Percentiles rank a stretch among this genome's conserved stretches.
Evolutionary conservation across 2,329 filamentous ascomycete genomes (phyloP).

Genomic region (Verticillium nubilum): DNA sequence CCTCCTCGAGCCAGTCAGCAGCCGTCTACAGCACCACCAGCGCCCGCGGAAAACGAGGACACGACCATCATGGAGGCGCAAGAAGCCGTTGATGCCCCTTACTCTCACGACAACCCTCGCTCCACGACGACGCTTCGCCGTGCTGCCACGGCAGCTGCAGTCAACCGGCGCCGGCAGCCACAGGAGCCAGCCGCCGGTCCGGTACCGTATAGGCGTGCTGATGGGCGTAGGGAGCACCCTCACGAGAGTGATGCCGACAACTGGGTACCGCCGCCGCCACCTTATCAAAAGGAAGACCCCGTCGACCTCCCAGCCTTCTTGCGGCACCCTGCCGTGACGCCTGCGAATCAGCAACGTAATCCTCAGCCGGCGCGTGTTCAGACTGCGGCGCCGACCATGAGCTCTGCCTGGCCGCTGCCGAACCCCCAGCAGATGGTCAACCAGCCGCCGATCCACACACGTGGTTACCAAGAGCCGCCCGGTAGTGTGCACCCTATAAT

Average conservation of each 20-base stretch:
- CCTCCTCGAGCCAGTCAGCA: constrained; percentile 14
- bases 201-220: constrained; percentile 61
- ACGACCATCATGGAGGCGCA: constrained; percentile 48
- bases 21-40: constrained; percentile 9
- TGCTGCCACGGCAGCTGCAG: constrained; percentile 71
- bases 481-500: constrained; percentile 1
- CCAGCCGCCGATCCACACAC: constrained; percentile 5
- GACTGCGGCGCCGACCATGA: constrained; percentile 9
- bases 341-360: constrained; percentile 17
- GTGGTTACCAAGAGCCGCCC: constrained; percentile 1
- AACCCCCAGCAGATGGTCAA: neutral
- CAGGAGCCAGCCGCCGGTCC: constrained; percentile 46
- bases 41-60: constrained; percentile 30
- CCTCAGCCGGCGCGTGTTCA: constrained; percentile 17
- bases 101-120: constrained; percentile 66
- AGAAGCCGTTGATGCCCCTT: constrained; percentile 64
- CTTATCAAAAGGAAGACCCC: constrained; percentile 64
- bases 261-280: constrained; percentile 81
- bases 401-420: constrained; percentile 10
- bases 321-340: constrained; percentile 40
- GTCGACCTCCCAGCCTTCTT: constrained; percentile 51
- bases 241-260: constrained; percentile 86
- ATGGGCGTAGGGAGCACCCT: constrained; percentile 66
- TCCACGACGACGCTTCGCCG: constrained; percentile 66
- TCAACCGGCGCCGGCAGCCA: constrained; percentile 62